Base-by-base conservation (phyloP, 2,329 filamentous ascomycete species). In the Penicillium sp. region DNA sequence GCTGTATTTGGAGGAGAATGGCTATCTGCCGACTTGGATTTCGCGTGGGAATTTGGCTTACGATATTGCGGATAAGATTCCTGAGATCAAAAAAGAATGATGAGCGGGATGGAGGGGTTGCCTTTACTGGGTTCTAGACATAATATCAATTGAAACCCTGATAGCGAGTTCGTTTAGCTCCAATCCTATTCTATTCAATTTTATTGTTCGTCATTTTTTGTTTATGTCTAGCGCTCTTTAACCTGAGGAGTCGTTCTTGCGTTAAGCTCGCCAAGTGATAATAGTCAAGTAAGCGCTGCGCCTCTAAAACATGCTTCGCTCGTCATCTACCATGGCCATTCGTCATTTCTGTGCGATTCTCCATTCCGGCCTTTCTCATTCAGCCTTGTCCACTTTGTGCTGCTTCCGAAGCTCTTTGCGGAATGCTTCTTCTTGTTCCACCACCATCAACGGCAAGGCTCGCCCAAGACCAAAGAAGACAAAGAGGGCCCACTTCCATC, bases 401-500 rank as follows among this genome's bases (percentile, higher is more conserved):
- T 73, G 67, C 49, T 69, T 70, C 27, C 55, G 62, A 59, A 74
- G 53, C 22, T 66, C 62, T 33, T 62, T 62, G 35, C 72, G 69
- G 60, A 74, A 70, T 1, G 55, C 50, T 18, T 88, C 84, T 76
- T 96, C 91, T 16, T 83, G 78, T 63, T 84, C 78, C 0, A 94
- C 87, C 27, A 95, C 79, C 14, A 78, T 80, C 73, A 84, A 81
- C 0, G 91, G 91, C 49, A 95, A 70, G 19, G 79, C 80, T 44
- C 84, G 81, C 0, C 89, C 90, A 33, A 94, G 72, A 0, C 92
- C 91, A 60, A 89, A 89, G 67, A 96, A 87, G 16, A 96, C 90
- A 71, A 96, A 96, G 0, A 87, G 72, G 0, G 88, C 90, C 92
- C 91, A 96, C 79, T 96, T 96, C 91, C 91, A 96, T 9, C 91